Base-by-base conservation (phyloP, 1,139 yeast genomes). In the Blastobotrys raffinosifermentans region DNA sequence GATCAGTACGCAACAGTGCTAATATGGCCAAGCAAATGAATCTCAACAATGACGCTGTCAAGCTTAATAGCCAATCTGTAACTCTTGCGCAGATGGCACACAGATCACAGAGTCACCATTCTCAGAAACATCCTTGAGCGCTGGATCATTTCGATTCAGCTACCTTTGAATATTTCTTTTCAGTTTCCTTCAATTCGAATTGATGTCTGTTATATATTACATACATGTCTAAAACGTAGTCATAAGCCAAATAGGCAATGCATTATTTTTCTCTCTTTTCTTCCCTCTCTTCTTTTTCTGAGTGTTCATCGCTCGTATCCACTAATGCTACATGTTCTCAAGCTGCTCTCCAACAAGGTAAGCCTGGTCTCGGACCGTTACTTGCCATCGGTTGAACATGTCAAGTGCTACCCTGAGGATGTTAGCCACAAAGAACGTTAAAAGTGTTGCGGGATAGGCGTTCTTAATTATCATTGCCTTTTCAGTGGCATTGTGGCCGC, bases 301-400 rank as follows among this genome's bases (percentile, higher is more conserved):
- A n/a, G n/a, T n/a, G n/a, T n/a, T n/a, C n/a, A n/a, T n/a, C n/a
- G n/a, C n/a, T n/a, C n/a, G n/a, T n/a, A n/a, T n/a, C n/a, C n/a
- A n/a, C n/a, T n/a, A 25, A 13, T 6, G 11, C 11, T 49, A 53
- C 42, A 54, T 33, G 38, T 61, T 61, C 39, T 61, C 62, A 29
- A 61, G 47, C 31, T 53, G 57, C 33, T 55, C 55, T 14, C 64
- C 63, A 19, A 59, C 54, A 32, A 58, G 45, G 41, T 61, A 61
- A 6, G 55, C 53, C 22, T 57, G 57, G 37, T 61, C 66, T 23
- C 63, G 45, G 20, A 60, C 50, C 18, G 45, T 44, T 23, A 33
- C 26, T 38, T 47, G 51, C 58, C 53, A 33, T 36, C 38, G 23
- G 26, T 35, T 44, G 45, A 44, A 34, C 26, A 29, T 36, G 32